These are phyloP conservation scores for Hortiboletus flavorubellus DNA, from an alignment of 768 basidiomycete genomes.

Conservation along the genomic window DNA sequence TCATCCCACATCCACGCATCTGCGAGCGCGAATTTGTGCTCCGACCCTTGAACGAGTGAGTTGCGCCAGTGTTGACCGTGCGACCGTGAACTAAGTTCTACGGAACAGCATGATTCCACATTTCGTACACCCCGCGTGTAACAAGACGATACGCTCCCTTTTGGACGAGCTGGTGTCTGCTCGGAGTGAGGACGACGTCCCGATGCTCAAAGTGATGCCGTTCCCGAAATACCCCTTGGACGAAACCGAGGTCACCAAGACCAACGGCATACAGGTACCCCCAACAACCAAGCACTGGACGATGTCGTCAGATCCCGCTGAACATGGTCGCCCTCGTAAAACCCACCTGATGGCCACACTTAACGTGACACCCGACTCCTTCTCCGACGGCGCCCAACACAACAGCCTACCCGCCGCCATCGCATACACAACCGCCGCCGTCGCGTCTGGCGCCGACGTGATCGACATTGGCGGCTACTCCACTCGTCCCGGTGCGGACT, in stretches of 20 bases:
- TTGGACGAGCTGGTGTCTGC: slow-evolving; percentile 39
- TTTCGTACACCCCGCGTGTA: slow-evolving; percentile 59
- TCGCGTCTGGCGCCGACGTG: slow-evolving; percentile 63
- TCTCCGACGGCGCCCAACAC: background rate
- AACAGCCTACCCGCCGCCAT: slow-evolving; percentile 52
- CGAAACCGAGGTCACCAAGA: slow-evolving; percentile 1
- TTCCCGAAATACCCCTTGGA: slow-evolving; percentile 57
- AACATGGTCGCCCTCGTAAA: slow-evolving; percentile 26
- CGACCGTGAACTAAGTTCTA: background rate
- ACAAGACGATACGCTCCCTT: slow-evolving; percentile 45
- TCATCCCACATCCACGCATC: slow-evolving; percentile 81
- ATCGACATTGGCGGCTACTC: slow-evolving; percentile 95
- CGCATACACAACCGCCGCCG: slow-evolving; percentile 46
- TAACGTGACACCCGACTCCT: slow-evolving; percentile 2
- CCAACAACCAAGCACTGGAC: slow-evolving; percentile 25
- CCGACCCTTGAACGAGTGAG: slow-evolving; percentile 81
- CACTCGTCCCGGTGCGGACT: slow-evolving; percentile 76
- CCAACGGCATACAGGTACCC: slow-evolving; percentile 13
- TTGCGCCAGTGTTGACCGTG: background rate
- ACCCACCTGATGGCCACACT: slow-evolving; percentile 89
- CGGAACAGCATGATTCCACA: slow-evolving; percentile 72
- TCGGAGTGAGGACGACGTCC: slow-evolving; percentile 32
- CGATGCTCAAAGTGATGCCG: slow-evolving; percentile 72
- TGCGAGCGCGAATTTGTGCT: slow-evolving; percentile 91
- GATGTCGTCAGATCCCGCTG: slow-evolving; percentile 17